Evolutionary conservation across 1,139 yeast genomes (phyloP).

Genomic region (Geotrichum cucujoidarum): DNA sequence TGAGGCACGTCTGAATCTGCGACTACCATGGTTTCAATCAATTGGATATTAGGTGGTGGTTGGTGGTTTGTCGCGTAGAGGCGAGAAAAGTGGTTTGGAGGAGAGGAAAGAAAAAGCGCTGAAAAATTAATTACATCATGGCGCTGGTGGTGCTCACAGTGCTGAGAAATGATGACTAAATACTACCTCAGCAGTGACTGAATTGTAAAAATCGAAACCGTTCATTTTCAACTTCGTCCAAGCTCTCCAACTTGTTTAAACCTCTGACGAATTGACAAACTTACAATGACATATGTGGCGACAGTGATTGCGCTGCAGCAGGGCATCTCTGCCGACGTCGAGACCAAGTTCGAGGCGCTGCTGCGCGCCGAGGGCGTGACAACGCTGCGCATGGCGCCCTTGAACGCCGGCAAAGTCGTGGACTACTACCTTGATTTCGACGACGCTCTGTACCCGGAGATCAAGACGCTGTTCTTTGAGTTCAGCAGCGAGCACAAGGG

Average conservation of each 20-base stretch:
- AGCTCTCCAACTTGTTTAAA: too few species aligned
- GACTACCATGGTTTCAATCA: slow-evolving; percentile 15
- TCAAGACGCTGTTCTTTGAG: slow-evolving; percentile 24
- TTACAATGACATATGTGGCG: slow-evolving; percentile 25
- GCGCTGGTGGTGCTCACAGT: too few species aligned
- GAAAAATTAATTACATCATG: too few species aligned
- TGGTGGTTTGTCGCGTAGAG: too few species aligned
- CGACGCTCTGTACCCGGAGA: slow-evolving; percentile 14
- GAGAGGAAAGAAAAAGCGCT: too few species aligned
- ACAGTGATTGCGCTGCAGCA: slow-evolving; percentile 26
- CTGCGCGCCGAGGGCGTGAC: slow-evolving; percentile 26
- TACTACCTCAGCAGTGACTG: too few species aligned
- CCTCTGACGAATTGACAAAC: too few species aligned
- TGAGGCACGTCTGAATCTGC: slow-evolving; percentile 13
- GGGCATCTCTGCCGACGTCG: slow-evolving; percentile 20
- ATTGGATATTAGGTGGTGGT: too few species aligned
- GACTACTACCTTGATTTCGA: slow-evolving; percentile 27
- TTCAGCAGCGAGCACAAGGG: slow-evolving; percentile 21
- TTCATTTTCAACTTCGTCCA: background rate
- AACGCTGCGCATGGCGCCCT: slow-evolving; percentile 22
- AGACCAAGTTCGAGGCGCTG: slow-evolving; percentile 25
- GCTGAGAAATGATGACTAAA: too few species aligned
- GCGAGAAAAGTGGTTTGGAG: too few species aligned
- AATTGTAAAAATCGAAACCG: background rate
- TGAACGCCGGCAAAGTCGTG: slow-evolving; percentile 24